phyloP scores from a whole-genome alignment of 2,329 filamentous ascomycete genomes.

The Talaromyces sp. region DNA sequence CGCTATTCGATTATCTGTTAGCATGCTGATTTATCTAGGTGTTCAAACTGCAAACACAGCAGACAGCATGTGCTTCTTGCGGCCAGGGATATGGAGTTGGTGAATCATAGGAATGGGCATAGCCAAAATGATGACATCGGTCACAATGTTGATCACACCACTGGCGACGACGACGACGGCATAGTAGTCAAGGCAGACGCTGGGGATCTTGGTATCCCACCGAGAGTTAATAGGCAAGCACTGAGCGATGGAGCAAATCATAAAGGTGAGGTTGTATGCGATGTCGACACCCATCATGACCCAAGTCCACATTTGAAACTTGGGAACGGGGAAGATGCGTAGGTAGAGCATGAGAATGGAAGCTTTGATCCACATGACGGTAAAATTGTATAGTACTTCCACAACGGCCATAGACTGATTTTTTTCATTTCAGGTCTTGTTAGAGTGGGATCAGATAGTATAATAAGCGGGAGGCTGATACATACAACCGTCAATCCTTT shows the following conservation, averaged over 20 bases:
- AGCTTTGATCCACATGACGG: constrained; percentile 17
- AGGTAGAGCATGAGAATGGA: constrained; percentile 16
- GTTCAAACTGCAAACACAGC: background rate
- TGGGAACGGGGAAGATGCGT: constrained; percentile 15
- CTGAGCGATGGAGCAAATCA: constrained; percentile 33
- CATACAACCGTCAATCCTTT: background rate
- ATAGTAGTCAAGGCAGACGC: background rate
- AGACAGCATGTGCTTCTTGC: background rate
- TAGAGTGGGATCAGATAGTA: background rate
- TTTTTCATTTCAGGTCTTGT: background rate
- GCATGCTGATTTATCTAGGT: background rate
- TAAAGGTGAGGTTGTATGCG: constrained; percentile 25
- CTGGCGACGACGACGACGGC: background rate
- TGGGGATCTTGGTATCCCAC: constrained; percentile 20
- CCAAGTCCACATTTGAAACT: constrained; percentile 17
- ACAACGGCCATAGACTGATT: background rate
- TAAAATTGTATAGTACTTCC: background rate
- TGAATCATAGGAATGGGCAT: constrained; percentile 1
- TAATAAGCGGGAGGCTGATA: background rate
- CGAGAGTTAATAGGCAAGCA: constrained; percentile 33
- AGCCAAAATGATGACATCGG: background rate
- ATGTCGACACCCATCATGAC: constrained; percentile 27
- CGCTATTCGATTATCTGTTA: background rate
- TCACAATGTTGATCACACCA: background rate
- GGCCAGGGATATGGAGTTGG: background rate